Evolutionary conservation across 2,329 filamentous ascomycete species (phyloP).

Genomic region (Claviceps quebecensis): DNA sequence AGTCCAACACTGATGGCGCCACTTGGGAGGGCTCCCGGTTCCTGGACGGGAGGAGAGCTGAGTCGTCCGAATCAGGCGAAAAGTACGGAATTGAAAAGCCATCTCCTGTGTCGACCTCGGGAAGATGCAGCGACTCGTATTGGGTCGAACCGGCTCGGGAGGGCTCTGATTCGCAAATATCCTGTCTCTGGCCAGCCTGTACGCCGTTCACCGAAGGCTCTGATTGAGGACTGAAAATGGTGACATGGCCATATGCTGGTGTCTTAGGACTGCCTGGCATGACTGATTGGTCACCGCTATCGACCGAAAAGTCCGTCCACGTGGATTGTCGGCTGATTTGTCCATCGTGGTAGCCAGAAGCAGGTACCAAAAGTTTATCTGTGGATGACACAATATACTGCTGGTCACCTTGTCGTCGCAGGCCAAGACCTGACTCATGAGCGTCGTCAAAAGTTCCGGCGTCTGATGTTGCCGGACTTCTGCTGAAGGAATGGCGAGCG

Average conservation of each 20-base stretch:
- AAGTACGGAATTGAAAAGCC: constrained; percentile 36
- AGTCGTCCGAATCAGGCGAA: constrained; percentile 18
- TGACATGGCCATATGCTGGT: constrained; percentile 18
- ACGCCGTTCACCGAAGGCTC: background rate
- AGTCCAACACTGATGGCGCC: constrained; percentile 23
- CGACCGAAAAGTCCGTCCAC: constrained; percentile 48
- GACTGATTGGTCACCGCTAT: constrained; percentile 31
- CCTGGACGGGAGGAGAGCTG: constrained; percentile 24
- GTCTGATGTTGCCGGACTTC: constrained; percentile 24
- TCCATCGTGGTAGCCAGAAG: constrained; percentile 26
- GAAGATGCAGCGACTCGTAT: constrained; percentile 26
- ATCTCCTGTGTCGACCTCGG: constrained; percentile 36
- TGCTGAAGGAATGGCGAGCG: constrained; percentile 19
- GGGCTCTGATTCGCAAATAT: constrained; percentile 13
- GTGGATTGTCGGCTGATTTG: constrained; percentile 40
- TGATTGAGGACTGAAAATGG: constrained; percentile 16
- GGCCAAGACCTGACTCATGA: constrained; percentile 14
- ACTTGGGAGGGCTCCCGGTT: constrained; percentile 38
- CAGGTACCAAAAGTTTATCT: constrained; percentile 34
- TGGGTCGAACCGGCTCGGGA: constrained; percentile 14
- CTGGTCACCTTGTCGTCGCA: constrained; percentile 9
- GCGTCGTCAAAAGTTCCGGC: constrained; percentile 15
- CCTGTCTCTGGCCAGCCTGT: constrained; percentile 1
- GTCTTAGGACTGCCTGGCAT: constrained; percentile 15
- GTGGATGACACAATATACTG: constrained; percentile 21